These are phyloP conservation scores for Acidiella bohemica DNA, from an alignment of 495 filamentous ascomycete genomes.

Conservation along the genomic window DNA sequence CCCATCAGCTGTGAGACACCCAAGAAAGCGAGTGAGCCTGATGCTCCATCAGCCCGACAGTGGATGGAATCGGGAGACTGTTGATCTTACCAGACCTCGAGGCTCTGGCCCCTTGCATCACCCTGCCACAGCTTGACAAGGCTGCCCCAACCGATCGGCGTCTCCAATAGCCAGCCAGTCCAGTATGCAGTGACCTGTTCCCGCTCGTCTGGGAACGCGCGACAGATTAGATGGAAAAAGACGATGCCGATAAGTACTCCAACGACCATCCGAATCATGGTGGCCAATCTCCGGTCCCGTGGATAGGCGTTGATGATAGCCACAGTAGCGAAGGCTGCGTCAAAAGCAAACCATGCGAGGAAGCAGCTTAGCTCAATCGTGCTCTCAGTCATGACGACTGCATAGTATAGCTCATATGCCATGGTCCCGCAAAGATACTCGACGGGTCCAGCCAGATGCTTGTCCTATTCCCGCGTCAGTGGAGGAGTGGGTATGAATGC, in stretches of 20 bases:
- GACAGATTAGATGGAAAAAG: slow-evolving; percentile 6
- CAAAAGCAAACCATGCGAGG: slow-evolving; percentile 8
- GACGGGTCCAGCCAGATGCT: slow-evolving; percentile 5
- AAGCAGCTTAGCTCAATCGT: slow-evolving; percentile 8
- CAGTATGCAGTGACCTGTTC: slow-evolving; percentile 10
- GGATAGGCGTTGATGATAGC: slow-evolving; percentile 5
- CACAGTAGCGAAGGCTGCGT: slow-evolving; percentile 4
- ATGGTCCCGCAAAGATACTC: slow-evolving; percentile 9
- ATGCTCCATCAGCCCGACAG: no score
- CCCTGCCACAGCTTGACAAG: neutral
- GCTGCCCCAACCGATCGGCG: slow-evolving; percentile 7
- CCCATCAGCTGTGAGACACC: slow-evolving; percentile 9
- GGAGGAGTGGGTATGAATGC: no score
- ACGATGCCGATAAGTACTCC: neutral
- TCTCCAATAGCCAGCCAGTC: slow-evolving; percentile 3
- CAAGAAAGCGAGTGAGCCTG: slow-evolving; percentile 14
- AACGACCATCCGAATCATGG: neutral
- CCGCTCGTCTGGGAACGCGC: slow-evolving; percentile 5
- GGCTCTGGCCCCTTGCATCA: slow-evolving; percentile 4
- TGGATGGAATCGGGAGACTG: no score
- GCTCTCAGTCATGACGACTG: slow-evolving; percentile 5
- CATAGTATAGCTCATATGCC: slow-evolving; percentile 15
- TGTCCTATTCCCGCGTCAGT: no score
- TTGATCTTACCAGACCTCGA: slow-evolving; percentile 15
- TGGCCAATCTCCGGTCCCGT: neutral